Base-by-base conservation (phyloP, 2,329 filamentous ascomycete genomes). In the Huntiella omanensis region DNA sequence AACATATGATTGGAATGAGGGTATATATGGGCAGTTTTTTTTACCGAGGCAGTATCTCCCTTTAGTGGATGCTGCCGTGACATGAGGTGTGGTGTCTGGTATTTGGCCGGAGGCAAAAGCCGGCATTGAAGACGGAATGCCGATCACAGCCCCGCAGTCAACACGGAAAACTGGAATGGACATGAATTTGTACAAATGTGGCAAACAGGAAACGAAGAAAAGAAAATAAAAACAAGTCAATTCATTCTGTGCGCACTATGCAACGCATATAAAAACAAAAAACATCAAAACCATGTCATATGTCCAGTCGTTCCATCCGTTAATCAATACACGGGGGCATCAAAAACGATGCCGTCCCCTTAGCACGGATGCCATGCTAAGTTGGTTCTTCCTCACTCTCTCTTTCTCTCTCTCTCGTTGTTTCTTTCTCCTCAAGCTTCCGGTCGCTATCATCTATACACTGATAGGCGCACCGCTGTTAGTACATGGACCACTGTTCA, bases 401-500 rank as follows among this genome's bases (percentile, higher is more conserved):
- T 40, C 38, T 4, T 10, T 40, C 16, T 22, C 4, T 10, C 32
- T 16, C 37, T 3, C 16, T 19, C 16, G 5, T 19, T 19, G 17
- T 22, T 13, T 33, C 37, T 28, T 28, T 11, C 16, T 34, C 40
- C 17, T n/a, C 28, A 35, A 41, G 33, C 10, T 47, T 10, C 45
- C 22, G 15, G 40, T 34, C 15, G 47, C 28, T 40, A 48, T 40
- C 33, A 16, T 45, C 37, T 48, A 39, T 45, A 34, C n/a, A 39
- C 33, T n/a, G 33, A 39, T 39, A 40, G 37, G 15, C 35, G 35
- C 40, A 22, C 40, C 42, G 19, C 40, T 49, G 40, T 46, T 49
- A 49, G 44, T 49, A 49, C 48, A 49, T 49, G 46, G 48, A 49
- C 48, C 48, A 49, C 40, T 49, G 48, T 34, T 36, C 48, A 49